Percentiles rank a stretch among this genome's conserved stretches.
Conservation (phyloP, 75 land plant genomes). For the Pinus taeda region DNA sequence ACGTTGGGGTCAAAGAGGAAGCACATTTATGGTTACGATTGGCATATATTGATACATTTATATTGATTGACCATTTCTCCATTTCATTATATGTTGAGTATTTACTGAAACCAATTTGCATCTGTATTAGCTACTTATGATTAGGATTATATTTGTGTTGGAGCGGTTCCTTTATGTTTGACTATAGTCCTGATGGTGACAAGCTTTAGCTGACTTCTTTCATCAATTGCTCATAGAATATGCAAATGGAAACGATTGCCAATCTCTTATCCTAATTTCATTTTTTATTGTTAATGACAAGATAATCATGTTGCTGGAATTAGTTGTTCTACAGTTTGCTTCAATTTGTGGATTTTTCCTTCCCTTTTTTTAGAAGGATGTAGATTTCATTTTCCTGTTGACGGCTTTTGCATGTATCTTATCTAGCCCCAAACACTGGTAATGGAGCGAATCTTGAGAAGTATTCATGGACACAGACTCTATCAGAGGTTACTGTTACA, state of each 20-base stretch:
- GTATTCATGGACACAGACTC: slow-evolving; percentile 82
- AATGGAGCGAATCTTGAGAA: slow-evolving; percentile 90
- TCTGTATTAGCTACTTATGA: too few species aligned
- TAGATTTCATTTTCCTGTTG: slow-evolving; percentile 3
- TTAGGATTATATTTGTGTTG: too few species aligned
- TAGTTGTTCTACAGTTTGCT: background rate
- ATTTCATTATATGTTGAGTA: too few species aligned
- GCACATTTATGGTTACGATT: too few species aligned
- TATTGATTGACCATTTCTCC: too few species aligned
- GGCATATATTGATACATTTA: too few species aligned
- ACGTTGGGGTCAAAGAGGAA: too few species aligned
- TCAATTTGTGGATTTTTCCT: background rate
- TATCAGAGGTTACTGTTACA: slow-evolving; percentile 68
- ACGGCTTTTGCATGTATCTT: background rate
- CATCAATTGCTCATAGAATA: background rate
- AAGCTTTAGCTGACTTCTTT: background rate
- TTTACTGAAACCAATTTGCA: too few species aligned
- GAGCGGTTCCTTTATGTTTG: too few species aligned
- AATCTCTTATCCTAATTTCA: background rate
- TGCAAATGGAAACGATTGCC: background rate
- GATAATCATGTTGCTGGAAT: background rate
- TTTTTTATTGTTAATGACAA: background rate
- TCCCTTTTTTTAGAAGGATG: background rate
- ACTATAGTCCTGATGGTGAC: background rate
- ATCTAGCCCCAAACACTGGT: slow-evolving; percentile 69